A percentile compares a stretch with the other conserved stretches of the same genome.
These are phyloP conservation scores for Arthrobotrys iridis DNA, from an alignment of 2,329 filamentous ascomycete species.

Conservation along the genomic window DNA sequence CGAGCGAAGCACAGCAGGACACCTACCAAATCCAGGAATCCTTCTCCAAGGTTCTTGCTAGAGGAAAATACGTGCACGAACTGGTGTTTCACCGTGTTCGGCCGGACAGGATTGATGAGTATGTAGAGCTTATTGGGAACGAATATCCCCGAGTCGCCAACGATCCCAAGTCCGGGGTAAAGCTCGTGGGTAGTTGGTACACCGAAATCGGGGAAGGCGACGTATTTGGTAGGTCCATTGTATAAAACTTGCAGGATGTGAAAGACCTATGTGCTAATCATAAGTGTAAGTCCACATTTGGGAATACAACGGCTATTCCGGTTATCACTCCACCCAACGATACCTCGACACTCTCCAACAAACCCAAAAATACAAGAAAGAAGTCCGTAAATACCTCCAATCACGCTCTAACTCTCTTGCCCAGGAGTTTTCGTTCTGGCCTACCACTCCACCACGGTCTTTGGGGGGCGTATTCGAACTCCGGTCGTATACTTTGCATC, in stretches of 20 bases:
- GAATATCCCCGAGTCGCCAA: slow-evolving; percentile 94
- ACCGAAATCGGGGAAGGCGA: slow-evolving; percentile 97
- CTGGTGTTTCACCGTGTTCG: slow-evolving; percentile 97
- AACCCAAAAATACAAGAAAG: slow-evolving; percentile 81
- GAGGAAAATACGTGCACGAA: slow-evolving; percentile 97
- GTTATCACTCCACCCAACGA: slow-evolving; percentile 91
- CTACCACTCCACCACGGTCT: slow-evolving; percentile 86
- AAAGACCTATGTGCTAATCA: too few species aligned
- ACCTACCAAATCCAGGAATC: slow-evolving; percentile 95
- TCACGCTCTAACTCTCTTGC: slow-evolving; percentile 90
- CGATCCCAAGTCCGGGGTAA: slow-evolving; percentile 87
- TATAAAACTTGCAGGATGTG: too few species aligned
- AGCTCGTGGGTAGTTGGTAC: slow-evolving; percentile 96
- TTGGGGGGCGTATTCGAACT: slow-evolving; percentile 95
- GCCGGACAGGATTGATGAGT: slow-evolving; percentile 94
- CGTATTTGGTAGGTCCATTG: slow-evolving; percentile 79
- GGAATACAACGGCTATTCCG: slow-evolving; percentile 90
- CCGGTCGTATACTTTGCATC: slow-evolving; percentile 94
- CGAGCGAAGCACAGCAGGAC: slow-evolving; percentile 90
- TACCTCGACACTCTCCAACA: slow-evolving; percentile 83
- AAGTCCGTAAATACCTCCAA: slow-evolving; percentile 85
- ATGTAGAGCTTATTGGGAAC: slow-evolving; percentile 83
- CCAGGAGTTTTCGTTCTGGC: slow-evolving; percentile 99
- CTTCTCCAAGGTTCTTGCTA: slow-evolving; percentile 92
- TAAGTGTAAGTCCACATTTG: slow-evolving; percentile 99